Evolutionary conservation across 1,284 basidiomycete genomes (phyloP), one percentile per base, ranked within the genome.

Genomic region (Neolentinus lepideus): DNA sequence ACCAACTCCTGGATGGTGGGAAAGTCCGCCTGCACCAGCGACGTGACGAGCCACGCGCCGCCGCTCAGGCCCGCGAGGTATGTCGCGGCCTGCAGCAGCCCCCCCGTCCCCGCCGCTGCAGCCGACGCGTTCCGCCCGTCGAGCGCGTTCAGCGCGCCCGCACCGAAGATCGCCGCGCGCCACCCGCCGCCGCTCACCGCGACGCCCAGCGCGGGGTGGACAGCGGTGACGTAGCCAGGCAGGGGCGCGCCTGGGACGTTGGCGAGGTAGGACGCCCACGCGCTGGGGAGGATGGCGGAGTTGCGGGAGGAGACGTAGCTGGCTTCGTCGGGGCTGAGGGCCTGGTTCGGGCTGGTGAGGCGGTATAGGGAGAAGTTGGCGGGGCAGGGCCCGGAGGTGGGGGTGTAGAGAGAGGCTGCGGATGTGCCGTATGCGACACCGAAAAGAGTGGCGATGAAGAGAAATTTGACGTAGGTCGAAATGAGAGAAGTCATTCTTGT

Each of bases 51-150:
- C 85, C 85, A 88, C 9, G 83, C 83, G 1, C 85, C 85, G 26
- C 85, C 85, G 55, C 83, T 86, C 1, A 87, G 71, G 0, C 77
- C 84, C 10, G 78, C 66, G 33, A 86, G 65, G 68, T 88, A 88
- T 1, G 80, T 80, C 9, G 79, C 65, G 27, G 84, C 80, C 64
- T 88, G 85, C 38, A 87, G 68, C 0, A 88, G 66, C 2, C 86
- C 86, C 2, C 84, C 87, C 0, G 84, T 85, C 3, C 84, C 83
- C 2, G 68, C 72, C 2, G 67, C 61, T 60, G 77, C 78, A 12
- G 84, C 71, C 14, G 78, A 73, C 1, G 67, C 64, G 58, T 88
- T 84, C 26, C 85, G 69, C 1, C 74, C 75, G 65, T 88, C 86
- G 19, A 88, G 68, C 0, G 72, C 85, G 27, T 71, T 78, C 8